Conservation (phyloP, 2,329 filamentous ascomycete species). For the Colletotrichum paranaense region DNA sequence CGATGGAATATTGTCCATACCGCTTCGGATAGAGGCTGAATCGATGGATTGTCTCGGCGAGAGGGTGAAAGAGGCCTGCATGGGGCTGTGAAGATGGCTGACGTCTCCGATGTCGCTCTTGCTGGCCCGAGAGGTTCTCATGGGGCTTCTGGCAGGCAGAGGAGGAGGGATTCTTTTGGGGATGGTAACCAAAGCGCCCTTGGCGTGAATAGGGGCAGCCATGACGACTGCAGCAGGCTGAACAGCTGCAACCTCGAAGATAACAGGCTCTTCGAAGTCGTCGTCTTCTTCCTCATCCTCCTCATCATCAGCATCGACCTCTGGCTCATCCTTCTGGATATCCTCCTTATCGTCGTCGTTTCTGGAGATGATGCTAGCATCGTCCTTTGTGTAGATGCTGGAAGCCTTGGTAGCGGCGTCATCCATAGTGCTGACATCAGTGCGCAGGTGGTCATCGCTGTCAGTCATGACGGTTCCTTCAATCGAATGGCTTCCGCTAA, state of each 20-base stretch:
- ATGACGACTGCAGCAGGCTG: constrained; percentile 66
- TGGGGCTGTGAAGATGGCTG: constrained; percentile 59
- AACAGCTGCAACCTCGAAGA: constrained; percentile 74
- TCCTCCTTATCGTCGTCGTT: constrained; percentile 24
- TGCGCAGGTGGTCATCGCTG: constrained; percentile 35
- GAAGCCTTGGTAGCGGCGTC: constrained; percentile 42
- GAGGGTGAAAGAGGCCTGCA: constrained; percentile 58
- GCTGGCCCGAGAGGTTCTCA: constrained; percentile 65
- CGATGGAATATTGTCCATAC: constrained; percentile 30
- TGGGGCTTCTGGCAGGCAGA: constrained; percentile 81
- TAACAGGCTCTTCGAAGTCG: constrained; percentile 72
- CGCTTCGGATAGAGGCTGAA: constrained; percentile 34
- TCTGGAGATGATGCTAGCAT: constrained; percentile 20
- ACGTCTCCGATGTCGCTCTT: constrained; percentile 73
- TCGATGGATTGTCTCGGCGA: constrained; percentile 35
- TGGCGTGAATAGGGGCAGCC: constrained; percentile 74
- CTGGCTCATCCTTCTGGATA: constrained; percentile 44
- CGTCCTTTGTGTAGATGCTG: constrained; percentile 40
- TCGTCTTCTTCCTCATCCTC: constrained; percentile 62
- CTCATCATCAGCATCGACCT: constrained; percentile 52
- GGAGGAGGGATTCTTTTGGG: constrained; percentile 83
- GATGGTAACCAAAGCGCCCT: constrained; percentile 86
- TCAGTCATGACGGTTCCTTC: constrained; percentile 39
- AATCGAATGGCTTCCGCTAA: constrained; percentile 54
- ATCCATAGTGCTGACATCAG: constrained; percentile 40